These are phyloP conservation scores for Extremus antarcticus DNA, from an alignment of 495 filamentous ascomycete genomes.

Conservation along the genomic window DNA sequence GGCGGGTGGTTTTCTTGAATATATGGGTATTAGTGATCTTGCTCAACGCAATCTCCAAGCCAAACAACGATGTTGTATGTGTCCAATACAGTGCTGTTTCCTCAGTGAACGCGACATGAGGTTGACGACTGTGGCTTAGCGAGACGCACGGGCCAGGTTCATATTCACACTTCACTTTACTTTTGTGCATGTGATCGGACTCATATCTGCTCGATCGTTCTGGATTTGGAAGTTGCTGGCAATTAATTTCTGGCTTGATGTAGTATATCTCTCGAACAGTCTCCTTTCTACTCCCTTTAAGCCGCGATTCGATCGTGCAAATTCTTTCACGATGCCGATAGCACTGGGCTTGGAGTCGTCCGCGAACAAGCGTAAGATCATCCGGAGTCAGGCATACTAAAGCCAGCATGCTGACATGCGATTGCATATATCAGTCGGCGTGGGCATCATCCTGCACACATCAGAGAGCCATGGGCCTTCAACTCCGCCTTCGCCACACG, in stretches of 20 bases:
- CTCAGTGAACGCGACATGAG: background rate
- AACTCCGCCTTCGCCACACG: constrained; percentile 17
- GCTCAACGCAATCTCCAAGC: background rate
- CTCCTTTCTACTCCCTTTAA: too few relatives aligned
- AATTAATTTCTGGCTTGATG: too few relatives aligned
- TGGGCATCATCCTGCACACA: constrained; percentile 68
- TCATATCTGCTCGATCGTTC: too few relatives aligned
- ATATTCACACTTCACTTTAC: background rate
- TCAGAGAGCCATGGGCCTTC: constrained; percentile 40
- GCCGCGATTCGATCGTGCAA: too few relatives aligned
- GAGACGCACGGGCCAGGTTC: background rate
- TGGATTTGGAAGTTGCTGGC: too few relatives aligned
- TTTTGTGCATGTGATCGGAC: too few relatives aligned
- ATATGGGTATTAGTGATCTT: background rate
- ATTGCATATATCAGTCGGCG: constrained; percentile 66
- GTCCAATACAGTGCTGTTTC: too few relatives aligned
- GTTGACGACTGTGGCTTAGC: background rate
- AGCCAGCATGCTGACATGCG: too few relatives aligned
- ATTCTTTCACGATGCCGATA: constrained; percentile 29
- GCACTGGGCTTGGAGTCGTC: constrained; percentile 71
- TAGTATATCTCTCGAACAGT: too few relatives aligned
- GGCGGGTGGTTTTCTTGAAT: background rate
- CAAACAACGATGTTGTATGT: background rate
- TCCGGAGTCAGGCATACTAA: too few relatives aligned
- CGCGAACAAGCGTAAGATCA: background rate